phyloP scores from a whole-genome alignment of 805 yeast genomes.

The Sporopachydermia lactativora region DNA sequence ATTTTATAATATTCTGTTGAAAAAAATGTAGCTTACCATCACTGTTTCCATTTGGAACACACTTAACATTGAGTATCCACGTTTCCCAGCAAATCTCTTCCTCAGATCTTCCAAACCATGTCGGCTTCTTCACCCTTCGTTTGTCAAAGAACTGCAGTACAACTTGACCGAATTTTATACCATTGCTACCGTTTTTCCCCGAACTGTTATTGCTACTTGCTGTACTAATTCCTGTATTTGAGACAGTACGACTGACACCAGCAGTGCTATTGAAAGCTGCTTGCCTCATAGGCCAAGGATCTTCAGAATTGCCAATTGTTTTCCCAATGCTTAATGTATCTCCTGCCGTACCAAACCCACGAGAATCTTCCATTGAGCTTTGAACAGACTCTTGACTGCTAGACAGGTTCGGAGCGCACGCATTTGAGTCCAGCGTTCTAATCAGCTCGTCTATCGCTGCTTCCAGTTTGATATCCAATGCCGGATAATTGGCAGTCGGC shows the following conservation, averaged over 20 bases:
- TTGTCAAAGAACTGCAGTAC: slow-evolving; percentile 26
- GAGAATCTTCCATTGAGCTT: no score
- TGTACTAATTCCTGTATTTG: slow-evolving; percentile 3
- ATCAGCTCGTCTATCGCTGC: slow-evolving; percentile 21
- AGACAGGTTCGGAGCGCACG: no score
- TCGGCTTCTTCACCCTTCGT: slow-evolving; percentile 28
- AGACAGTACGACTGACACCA: background rate
- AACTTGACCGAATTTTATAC: slow-evolving; percentile 20
- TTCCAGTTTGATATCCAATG: slow-evolving; percentile 31
- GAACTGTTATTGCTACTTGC: slow-evolving; percentile 11
- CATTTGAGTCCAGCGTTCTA: slow-evolving; percentile 13
- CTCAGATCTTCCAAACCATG: slow-evolving; percentile 36
- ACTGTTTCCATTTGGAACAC: slow-evolving; percentile 22
- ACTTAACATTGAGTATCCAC: slow-evolving; percentile 44
- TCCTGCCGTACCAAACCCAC: no score
- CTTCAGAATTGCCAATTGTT: no score
- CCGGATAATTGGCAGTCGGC: slow-evolving; percentile 33
- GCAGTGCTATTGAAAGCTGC: no score
- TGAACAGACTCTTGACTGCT: no score
- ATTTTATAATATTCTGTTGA: slow-evolving; percentile 4
- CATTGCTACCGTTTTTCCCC: slow-evolving; percentile 14
- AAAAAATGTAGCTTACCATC: slow-evolving; percentile 4
- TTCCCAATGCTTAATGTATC: no score
- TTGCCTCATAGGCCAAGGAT: no score
- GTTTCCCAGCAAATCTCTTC: slow-evolving; percentile 53